phyloP scores from a whole-genome alignment of 2,329 filamentous ascomycete genomes.

The Fusarium neocosmosporiellum region DNA sequence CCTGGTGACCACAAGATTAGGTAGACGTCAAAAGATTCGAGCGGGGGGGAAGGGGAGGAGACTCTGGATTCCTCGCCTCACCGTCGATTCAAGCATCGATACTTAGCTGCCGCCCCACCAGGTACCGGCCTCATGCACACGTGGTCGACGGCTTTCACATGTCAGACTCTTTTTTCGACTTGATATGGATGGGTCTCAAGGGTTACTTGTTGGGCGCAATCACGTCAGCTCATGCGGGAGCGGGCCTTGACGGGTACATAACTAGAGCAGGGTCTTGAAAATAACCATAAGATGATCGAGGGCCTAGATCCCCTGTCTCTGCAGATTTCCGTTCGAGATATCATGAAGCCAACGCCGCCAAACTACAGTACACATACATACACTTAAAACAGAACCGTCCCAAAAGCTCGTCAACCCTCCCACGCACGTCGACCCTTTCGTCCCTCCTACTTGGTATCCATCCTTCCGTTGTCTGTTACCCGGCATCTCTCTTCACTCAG shows the following conservation, averaged over 20 bases:
- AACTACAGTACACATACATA: constrained; percentile 39
- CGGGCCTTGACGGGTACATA: not conserved
- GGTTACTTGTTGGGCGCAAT: not conserved
- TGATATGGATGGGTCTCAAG: not conserved
- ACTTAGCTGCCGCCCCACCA: constrained; percentile 2
- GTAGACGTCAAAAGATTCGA: constrained; percentile 2
- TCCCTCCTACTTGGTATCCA: constrained; percentile 37
- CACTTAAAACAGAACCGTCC: constrained; percentile 30
- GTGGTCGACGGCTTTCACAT: constrained; percentile 6
- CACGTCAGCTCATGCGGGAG: constrained; percentile 1
- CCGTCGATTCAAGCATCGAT: not conserved
- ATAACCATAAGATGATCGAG: constrained; percentile 19
- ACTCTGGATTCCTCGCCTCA: not conserved
- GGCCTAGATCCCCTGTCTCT: constrained; percentile 21
- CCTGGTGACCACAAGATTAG: constrained; percentile 10
- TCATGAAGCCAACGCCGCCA: constrained; percentile 42
- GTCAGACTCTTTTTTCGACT: not conserved
- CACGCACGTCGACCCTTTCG: not conserved
- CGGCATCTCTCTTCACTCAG: constrained; percentile 9
- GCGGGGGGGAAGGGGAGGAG: not conserved
- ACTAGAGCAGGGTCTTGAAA: constrained; percentile 11
- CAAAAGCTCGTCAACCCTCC: constrained; percentile 5
- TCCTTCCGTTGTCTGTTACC: constrained; percentile 24
- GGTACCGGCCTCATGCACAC: constrained; percentile 6
- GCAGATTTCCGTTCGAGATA: constrained; percentile 34